Base-by-base conservation (phyloP, 768 basidiomycete genomes). In the Tulasnella sp. region DNA sequence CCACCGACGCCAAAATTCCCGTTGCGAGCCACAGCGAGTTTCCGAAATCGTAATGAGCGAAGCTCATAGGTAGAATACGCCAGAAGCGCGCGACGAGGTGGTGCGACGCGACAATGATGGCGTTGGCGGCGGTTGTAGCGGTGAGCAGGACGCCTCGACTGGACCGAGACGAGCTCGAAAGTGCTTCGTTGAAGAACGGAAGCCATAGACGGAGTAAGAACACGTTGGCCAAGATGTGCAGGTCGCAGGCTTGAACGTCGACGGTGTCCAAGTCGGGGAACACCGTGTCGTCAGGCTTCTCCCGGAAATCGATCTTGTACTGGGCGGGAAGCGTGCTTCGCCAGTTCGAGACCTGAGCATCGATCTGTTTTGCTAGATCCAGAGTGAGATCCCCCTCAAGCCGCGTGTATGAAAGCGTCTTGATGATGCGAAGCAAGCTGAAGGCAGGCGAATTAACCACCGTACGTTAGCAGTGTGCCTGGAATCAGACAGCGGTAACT, bases 21-120 rank as follows among this genome's bases (percentile, higher is more conserved):
- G 90, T 88, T 0, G 94, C 90, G 81, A 93, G 91, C 82, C 92
- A 90, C 31, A 94, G 84, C 24, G 90, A 86, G 80, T 91, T 88
- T 18, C 88, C 88, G 75, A 92, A 88, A 4, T 91, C 88, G 82
- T 92, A 90, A 81, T 89, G 89, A 77, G 88, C 88, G 56, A 77
- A 82, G 27, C 74, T 78, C 74, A 76, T 74, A 4, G 81, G 81
- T 19, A 78, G 68, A 82, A 90, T 88, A 71, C 88, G 82, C 3
- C 88, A 86, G 27, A 88, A 88, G 19, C 86, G 84, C 38, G 84
- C 85, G 81, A 79, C 21, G 68, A 83, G 79, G 46, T 84, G 81
- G 62, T 81, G 36, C 75, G 78, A 68, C 38, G 79, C 52, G 74
- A 80, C 34, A 68, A 94, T 86, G 78, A 94, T 88, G 2, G 85